Percentiles rank a stretch among this genome's conserved stretches.
phyloP scores from a whole-genome alignment of 805 yeast genomes.

The Candida lessepsii region DNA sequence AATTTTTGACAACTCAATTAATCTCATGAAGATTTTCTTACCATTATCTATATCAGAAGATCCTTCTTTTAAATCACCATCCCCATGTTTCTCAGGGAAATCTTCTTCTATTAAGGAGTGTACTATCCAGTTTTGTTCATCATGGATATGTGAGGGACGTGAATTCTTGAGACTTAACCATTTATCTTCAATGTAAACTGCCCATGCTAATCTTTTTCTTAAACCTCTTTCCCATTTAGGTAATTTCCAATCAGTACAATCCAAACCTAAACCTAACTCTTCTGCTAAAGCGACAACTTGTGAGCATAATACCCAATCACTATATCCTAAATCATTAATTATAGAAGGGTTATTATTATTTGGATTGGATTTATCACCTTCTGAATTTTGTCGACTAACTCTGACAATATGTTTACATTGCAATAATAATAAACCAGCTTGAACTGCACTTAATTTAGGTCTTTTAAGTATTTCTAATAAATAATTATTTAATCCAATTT shows the following conservation, averaged over 20 bases:
- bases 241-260: conserved; percentile 85
- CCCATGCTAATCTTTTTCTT: conserved; percentile 91
- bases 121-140: conserved; percentile 79
- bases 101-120: conserved; percentile 66
- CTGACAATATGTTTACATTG: conserved; percentile 55
- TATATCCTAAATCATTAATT: conserved; percentile 42
- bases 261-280: conserved; percentile 87
- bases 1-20: conserved; percentile 65
- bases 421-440: conserved; percentile 77
- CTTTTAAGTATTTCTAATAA: conserved; percentile 77
- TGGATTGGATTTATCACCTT: conserved; percentile 5
- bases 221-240: conserved; percentile 95
- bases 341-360: conserved; percentile 15
- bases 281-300: conserved; percentile 87
- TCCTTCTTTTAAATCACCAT: conserved; percentile 51
- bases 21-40: conserved; percentile 62
- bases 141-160: conserved; percentile 72
- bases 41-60: conserved; percentile 72
- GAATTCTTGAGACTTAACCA: conserved; percentile 84
- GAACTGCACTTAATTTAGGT: conserved; percentile 89
- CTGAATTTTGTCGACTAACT: conserved; percentile 12
- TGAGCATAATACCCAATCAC: conserved; percentile 83
- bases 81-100: conserved; percentile 69
- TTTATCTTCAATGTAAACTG: conserved; percentile 87
- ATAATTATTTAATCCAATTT: conserved; percentile 59